Base-by-base conservation (phyloP, 257 asterid genomes). In the Solanum bulbocastanum region DNA sequence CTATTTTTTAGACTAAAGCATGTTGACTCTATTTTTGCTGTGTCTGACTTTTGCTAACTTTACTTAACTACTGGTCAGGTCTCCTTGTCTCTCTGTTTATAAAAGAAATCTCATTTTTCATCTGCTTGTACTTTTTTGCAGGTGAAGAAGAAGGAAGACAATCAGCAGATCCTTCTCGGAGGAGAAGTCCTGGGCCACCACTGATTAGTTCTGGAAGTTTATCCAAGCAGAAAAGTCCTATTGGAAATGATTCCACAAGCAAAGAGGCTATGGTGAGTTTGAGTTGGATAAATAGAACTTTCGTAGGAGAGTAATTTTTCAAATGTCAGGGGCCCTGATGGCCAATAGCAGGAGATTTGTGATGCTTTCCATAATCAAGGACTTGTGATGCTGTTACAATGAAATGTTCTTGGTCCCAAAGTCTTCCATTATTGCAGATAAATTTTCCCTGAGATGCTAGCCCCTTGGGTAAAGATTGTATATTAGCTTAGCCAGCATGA, bases 91-190 rank as follows among this genome's bases (percentile, higher is more conserved):
- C n/a, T 85, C 42, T 36, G 5, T 30, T 39, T 20, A 42, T 71
- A 13, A 6, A 30, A 86, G 68, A 49, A 49, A 44, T 46, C 68
- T 81, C 42, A 27, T 30, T 81, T 44, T 71, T 46, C 35, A 71
- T 71, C 27, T 84, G 71, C 22, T 15, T 8, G 30, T 58, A 22
- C 35, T 42, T 44, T 66, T 88, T 88, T 83, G 90, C 92, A 92
- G 98, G 94, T 69, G 99, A 95, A 44, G 98, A 91, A 88, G 98
- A 94, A 78, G 95, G 92, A 69, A 94, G 98, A 91, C 97, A 87
- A 89, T 94, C 95, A 84, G 93, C 91, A 14, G 98, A 96, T 92
- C 96, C 97, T 69, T 83, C 94, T 60, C 91, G 95, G 83, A 92
- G 96, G 88, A 92, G 96, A 91, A 89, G 88, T 89, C 91, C 95